phyloP scores from a whole-genome alignment of 169 alveolate genomes.

The Plasmodium inui region DNA sequence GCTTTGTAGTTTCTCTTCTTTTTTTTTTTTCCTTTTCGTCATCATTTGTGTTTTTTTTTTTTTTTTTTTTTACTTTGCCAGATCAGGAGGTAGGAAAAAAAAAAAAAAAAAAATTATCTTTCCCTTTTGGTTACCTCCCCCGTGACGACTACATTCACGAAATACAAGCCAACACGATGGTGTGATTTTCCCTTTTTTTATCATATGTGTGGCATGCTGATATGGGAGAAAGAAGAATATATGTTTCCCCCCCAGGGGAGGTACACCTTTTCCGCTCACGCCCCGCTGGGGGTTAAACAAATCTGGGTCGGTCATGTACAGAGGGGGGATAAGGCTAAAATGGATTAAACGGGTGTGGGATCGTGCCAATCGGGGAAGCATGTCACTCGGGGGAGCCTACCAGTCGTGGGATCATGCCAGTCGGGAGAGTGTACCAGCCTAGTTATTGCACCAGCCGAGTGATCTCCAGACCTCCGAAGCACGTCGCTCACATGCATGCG shows the following conservation, averaged over 20 bases:
- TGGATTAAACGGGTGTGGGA: neutral
- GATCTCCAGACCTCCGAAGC: too few relatives aligned
- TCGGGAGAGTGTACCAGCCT: too few relatives aligned
- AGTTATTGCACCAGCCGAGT: too few relatives aligned
- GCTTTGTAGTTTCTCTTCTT: neutral
- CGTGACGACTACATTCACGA: neutral
- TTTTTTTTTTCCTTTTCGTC: neutral
- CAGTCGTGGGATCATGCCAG: too few relatives aligned
- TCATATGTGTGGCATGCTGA: neutral
- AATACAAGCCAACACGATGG: neutral
- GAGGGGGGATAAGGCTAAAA: neutral
- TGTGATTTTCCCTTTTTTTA: conserved; percentile 28
- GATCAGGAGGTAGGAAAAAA: conserved; percentile 76
- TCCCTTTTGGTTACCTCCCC: neutral
- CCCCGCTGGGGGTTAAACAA: neutral
- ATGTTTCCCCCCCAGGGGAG: neutral
- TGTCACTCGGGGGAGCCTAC: too few relatives aligned
- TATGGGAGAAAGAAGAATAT: neutral
- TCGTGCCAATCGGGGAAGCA: neutral
- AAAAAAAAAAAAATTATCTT: conserved; percentile 74
- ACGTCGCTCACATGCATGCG: too few relatives aligned
- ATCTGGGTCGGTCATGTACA: neutral
- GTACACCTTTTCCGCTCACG: neutral
- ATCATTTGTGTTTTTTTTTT: neutral
- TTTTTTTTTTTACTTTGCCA: neutral